These are phyloP conservation scores for Entomortierella chlamydospora DNA, from an alignment of 192 early-diverging fungal species.

Conservation along the genomic window DNA sequence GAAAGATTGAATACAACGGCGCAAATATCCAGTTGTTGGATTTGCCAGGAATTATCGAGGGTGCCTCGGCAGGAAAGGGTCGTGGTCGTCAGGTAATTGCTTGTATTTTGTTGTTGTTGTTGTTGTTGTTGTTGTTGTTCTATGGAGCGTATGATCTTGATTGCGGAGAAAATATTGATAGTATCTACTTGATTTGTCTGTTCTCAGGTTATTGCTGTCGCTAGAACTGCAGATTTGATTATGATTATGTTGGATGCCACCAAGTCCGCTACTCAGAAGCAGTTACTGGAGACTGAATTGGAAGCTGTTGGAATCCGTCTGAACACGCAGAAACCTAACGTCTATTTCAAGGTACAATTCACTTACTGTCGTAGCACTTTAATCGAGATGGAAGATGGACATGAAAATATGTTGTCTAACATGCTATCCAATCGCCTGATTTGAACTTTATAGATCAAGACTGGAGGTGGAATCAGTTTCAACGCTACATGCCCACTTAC, in stretches of 20 bases:
- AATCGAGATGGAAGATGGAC: no score
- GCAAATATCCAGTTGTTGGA: slow-evolving; percentile 97
- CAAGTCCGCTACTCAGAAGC: slow-evolving; percentile 84
- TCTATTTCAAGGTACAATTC: slow-evolving; percentile 86
- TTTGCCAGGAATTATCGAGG: slow-evolving; percentile 99
- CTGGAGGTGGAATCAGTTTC: slow-evolving; percentile 96
- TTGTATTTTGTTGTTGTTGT: no score
- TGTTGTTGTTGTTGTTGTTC: no score
- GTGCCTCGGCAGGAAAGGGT: slow-evolving; percentile 97
- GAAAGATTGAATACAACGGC: slow-evolving; percentile 95
- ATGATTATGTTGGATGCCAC: slow-evolving; percentile 99
- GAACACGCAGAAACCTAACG: slow-evolving; percentile 88
- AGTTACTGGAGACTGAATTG: slow-evolving; percentile 90
- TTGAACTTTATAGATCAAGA: slow-evolving; percentile 78
- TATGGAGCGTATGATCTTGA: no score
- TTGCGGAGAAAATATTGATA: no score
- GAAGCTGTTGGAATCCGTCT: slow-evolving; percentile 96
- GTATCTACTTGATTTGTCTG: no score
- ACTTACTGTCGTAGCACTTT: no score
- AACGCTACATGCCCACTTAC: slow-evolving; percentile 92
- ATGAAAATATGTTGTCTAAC: no score
- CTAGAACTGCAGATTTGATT: slow-evolving; percentile 95
- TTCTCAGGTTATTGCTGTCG: slow-evolving; percentile 82
- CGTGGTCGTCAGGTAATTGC: slow-evolving; percentile 95
- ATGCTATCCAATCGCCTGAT: no score